Evolutionary conservation across 2,329 filamentous ascomycete species (phyloP), one percentile per base, ranked within the genome.

Genomic region (Aureobasidium vineae): DNA sequence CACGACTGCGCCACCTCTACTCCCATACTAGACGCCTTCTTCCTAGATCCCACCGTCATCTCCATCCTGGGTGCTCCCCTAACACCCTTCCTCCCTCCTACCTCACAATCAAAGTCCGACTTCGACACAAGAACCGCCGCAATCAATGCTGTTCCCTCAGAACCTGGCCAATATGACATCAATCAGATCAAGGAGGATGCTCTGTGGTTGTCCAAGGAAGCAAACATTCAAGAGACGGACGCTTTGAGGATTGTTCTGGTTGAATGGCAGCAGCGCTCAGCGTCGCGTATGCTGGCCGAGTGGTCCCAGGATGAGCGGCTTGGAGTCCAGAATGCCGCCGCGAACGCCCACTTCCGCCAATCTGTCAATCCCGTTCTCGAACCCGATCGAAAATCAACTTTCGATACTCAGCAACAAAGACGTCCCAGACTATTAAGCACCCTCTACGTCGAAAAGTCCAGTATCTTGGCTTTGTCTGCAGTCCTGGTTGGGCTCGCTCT

Each of bases 101-200:
- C 84, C 70, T 75, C 86, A 61, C 82, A 86, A 72, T 85, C 89
- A 36, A 90, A 88, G 77, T 83, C 85, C 70, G 84, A 85, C 21
- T 96, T 96, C 74, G 90, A 96, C 68, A 90, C 90, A 23, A 92
- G 89, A 77, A 96, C 91, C 0, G 90, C 92, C 26, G 90, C 92
- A 5, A 96, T 97, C 68, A 90, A 96, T 75, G 86, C 92, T 57
- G 86, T 91, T 1, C 87, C 90, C 21, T 85, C 85, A 5, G 81
- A 85, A 15, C 86, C 85, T 72, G 84, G 85, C 47, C 85, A 85
- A 66, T 91, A 89, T 75, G 86, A 93, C 73, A 82, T 97, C 70
- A 87, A 90, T 45, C 81, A 89, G 73, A 86, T 98, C 75, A 97
- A 96, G 79, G 85, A 86, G 54, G 93, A 98, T 80, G 86, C 92